Conservation (phyloP, 768 basidiomycete genomes). For the Pleurotus cornucopiae region DNA sequence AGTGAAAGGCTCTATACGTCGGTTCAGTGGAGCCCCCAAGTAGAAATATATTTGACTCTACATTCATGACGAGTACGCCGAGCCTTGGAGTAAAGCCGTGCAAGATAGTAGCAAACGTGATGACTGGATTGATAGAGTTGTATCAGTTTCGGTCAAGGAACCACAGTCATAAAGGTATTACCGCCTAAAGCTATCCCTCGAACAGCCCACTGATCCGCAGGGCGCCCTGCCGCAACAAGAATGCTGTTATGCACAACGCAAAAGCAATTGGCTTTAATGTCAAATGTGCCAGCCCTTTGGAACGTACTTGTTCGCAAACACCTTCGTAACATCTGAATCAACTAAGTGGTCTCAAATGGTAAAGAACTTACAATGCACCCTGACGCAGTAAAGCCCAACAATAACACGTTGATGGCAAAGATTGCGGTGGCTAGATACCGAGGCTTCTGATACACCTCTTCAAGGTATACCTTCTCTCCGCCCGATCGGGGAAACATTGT, state of each 20-base stretch:
- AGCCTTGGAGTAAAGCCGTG: constrained; percentile 47
- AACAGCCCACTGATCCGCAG: constrained; percentile 41
- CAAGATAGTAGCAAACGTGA: constrained; percentile 43
- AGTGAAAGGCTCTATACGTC: constrained; percentile 38
- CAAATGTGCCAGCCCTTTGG: not conserved
- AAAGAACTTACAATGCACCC: constrained; percentile 40
- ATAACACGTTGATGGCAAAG: constrained; percentile 43
- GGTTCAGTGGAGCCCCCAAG: constrained; percentile 18
- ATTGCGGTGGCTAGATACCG: constrained; percentile 43
- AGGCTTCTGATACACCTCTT: constrained; percentile 47
- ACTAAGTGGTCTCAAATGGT: constrained; percentile 7
- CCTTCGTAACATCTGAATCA: constrained; percentile 14
- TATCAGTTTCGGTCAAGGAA: not conserved
- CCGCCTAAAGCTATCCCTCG: constrained; percentile 59
- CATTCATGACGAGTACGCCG: constrained; percentile 57
- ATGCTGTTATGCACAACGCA: constrained; percentile 31
- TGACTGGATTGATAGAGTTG: constrained; percentile 28
- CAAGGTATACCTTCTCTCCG: constrained; percentile 61
- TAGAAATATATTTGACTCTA: constrained; percentile 15
- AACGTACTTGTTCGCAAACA: constrained; percentile 26
- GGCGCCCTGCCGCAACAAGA: constrained; percentile 38
- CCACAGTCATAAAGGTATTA: constrained; percentile 13
- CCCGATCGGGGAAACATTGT: constrained; percentile 62
- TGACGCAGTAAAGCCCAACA: constrained; percentile 30
- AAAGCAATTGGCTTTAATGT: not conserved